Conservation (phyloP, 2,329 filamentous ascomycete species). For the Colletotrichum shisoi region DNA sequence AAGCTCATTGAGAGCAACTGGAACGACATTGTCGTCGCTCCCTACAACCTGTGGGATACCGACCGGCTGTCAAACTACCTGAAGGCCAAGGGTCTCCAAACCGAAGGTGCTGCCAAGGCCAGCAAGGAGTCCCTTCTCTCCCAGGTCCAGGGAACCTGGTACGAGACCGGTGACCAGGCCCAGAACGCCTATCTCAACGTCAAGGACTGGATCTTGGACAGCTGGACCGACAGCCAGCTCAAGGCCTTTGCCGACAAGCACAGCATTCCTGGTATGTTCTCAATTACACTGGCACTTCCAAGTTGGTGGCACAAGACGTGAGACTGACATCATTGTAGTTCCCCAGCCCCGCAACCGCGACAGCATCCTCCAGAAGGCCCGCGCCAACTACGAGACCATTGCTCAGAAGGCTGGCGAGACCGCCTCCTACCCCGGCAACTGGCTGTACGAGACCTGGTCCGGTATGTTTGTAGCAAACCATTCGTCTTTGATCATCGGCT, state of each 20-base stretch:
- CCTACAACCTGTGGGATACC: conserved; percentile 80
- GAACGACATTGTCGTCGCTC: conserved; percentile 76
- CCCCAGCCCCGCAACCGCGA: conserved; percentile 89
- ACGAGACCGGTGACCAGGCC: conserved; percentile 79
- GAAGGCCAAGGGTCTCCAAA: conserved; percentile 73
- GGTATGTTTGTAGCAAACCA: conserved; percentile 42
- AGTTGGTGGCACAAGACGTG: neutral
- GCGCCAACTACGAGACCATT: conserved; percentile 79
- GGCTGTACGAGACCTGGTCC: conserved; percentile 90
- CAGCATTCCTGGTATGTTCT: conserved; percentile 71
- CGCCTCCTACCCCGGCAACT: conserved; percentile 87
- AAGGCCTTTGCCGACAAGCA: conserved; percentile 93
- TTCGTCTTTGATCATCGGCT: neutral
- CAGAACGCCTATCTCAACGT: conserved; percentile 74
- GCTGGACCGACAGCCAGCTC: conserved; percentile 91
- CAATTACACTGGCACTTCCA: no score
- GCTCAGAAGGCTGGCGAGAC: conserved; percentile 81
- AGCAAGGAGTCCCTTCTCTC: conserved; percentile 73
- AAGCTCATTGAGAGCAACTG: conserved; percentile 89
- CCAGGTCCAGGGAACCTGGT: conserved; percentile 78
- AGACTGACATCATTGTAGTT: conserved; percentile 53
- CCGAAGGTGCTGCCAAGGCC: conserved; percentile 70
- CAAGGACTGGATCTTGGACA: conserved; percentile 94
- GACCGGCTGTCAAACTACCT: conserved; percentile 74
- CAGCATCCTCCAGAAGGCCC: conserved; percentile 76